Evolutionary conservation across 768 basidiomycete species (phyloP).

Genomic region (Daedalea quercina): DNA sequence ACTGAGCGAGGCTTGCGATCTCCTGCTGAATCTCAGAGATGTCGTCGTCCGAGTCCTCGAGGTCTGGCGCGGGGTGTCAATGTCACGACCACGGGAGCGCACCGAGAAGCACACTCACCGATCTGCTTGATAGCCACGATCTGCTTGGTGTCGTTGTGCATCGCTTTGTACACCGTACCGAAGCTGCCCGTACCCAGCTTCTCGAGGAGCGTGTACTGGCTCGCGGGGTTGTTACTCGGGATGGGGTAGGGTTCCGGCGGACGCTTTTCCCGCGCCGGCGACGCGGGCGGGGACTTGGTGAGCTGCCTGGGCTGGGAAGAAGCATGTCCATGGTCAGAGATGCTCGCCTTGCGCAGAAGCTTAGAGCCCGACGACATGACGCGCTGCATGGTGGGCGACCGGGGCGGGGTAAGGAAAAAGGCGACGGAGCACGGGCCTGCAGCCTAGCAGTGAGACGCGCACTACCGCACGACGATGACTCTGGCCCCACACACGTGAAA

Average conservation of each 20-base stretch:
- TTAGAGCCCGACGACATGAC: slow-evolving; percentile 43
- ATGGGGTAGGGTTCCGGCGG: slow-evolving; percentile 58
- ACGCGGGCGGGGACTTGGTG: slow-evolving; percentile 36
- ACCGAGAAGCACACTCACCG: slow-evolving; percentile 42
- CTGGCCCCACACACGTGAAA: background rate
- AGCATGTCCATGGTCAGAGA: slow-evolving; percentile 17
- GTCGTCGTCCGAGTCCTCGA: slow-evolving; percentile 98
- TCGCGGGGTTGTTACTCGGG: slow-evolving; percentile 75
- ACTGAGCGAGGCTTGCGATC: slow-evolving; percentile 92
- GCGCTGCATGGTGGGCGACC: slow-evolving; percentile 16
- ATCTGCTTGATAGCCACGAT: slow-evolving; percentile 99
- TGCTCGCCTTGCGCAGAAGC: slow-evolving; percentile 33
- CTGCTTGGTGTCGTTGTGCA: slow-evolving; percentile 90
- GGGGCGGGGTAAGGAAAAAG: slow-evolving; percentile 1
- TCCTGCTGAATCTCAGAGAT: slow-evolving; percentile 99
- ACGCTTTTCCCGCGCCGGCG: slow-evolving; percentile 41
- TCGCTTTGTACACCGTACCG: slow-evolving; percentile 95
- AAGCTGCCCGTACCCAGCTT: slow-evolving; percentile 98
- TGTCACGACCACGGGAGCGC: background rate
- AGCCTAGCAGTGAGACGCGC: background rate
- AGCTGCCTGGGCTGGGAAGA: slow-evolving; percentile 16
- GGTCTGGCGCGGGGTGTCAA: slow-evolving; percentile 42
- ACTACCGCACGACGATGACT: background rate
- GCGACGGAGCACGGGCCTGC: background rate
- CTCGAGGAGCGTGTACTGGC: slow-evolving; percentile 87